Evolutionary conservation across 345 rosid genomes (phyloP), one percentile per base, ranked within the genome.

Genomic region (Eucalyptus pumila): DNA sequence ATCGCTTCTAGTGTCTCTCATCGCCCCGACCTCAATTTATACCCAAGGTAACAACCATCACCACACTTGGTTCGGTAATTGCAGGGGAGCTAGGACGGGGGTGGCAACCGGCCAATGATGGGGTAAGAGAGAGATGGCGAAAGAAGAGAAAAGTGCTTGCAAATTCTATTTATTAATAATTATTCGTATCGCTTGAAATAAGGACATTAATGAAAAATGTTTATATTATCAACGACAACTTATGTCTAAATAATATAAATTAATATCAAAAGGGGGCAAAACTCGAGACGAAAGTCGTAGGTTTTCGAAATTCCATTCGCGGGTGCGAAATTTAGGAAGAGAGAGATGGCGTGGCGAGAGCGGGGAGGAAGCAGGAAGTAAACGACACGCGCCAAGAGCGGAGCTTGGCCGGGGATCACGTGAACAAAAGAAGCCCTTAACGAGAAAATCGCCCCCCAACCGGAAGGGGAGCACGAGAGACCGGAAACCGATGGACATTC

Each of bases 151-250:
- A 65, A 1, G 19, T 14, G 8, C 9, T 15, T n/a, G 6, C 6
- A 10, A 23, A 3, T 5, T 56, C 3, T 1, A 24, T 52, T 19
- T 52, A 19, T 52, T 52, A 52, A 21, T 52, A 52, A 21, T 52
- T 0, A 0, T 0, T 19, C 0, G 0, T 21, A 52, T 52, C 0
- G 0, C 11, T 52, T 2, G 58, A 52, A 21, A 19, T 52, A 4
- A 52, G 2, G 58, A 52, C 0, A 8, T 52, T 52, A 21, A 52
- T 52, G 58, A 52, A 52, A 52, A 52, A 3, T 52, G 0, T 7
- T 19, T 3, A 8, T 52, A 52, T 19, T 3, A 52, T 0, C 10
- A 8, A 52, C 0, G 1, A 62, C 4, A 62, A 62, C 1, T 62
- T 14, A 14, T 13, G 2, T 13, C 34, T 62, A 4, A 30, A 62